A percentile compares a stretch with the other conserved stretches of the same genome.
Conservation (phyloP, 495 filamentous ascomycete species). For the Talaromyces ruber region DNA sequence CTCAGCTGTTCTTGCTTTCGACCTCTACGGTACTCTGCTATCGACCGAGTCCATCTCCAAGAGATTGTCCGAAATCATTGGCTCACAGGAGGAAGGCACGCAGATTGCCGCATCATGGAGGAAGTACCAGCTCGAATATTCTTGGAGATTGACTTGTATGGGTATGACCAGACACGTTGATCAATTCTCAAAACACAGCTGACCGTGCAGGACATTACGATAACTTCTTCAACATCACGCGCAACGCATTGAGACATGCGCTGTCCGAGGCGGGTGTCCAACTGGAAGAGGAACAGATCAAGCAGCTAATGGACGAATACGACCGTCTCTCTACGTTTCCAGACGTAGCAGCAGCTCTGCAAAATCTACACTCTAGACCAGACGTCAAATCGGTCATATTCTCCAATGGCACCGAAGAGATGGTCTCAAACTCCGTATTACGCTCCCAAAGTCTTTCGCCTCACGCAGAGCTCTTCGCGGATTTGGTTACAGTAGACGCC, state of each 20-base stretch:
- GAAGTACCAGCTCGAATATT: constrained; percentile 69
- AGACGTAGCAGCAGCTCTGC: constrained; percentile 50
- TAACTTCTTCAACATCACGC: constrained; percentile 58
- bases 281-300: constrained; percentile 31
- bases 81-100: constrained; percentile 41
- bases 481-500: constrained; percentile 55
- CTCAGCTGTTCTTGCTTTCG: constrained; percentile 53
- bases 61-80: constrained; percentile 40
- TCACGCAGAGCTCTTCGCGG: constrained; percentile 39
- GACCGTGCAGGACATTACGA: constrained; percentile 44
- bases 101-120: constrained; percentile 49
- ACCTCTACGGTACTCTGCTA: constrained; percentile 67
- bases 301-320: constrained; percentile 55
- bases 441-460: constrained; percentile 47
- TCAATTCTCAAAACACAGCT: constrained; percentile 1
- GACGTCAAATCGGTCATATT: constrained; percentile 54
- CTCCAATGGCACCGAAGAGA: constrained; percentile 60
- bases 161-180: constrained; percentile 29
- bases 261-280: constrained; percentile 43
- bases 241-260: constrained; percentile 54
- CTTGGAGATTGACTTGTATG: constrained; percentile 78
- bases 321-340: constrained; percentile 60
- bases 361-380: constrained; percentile 27
- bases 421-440: constrained; percentile 53
- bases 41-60: constrained; percentile 59